Percentiles rank a stretch among this genome's conserved stretches.
Evolutionary conservation across 108 stramenopile species (phyloP).

Genomic region (Nitzschia putrida): DNA sequence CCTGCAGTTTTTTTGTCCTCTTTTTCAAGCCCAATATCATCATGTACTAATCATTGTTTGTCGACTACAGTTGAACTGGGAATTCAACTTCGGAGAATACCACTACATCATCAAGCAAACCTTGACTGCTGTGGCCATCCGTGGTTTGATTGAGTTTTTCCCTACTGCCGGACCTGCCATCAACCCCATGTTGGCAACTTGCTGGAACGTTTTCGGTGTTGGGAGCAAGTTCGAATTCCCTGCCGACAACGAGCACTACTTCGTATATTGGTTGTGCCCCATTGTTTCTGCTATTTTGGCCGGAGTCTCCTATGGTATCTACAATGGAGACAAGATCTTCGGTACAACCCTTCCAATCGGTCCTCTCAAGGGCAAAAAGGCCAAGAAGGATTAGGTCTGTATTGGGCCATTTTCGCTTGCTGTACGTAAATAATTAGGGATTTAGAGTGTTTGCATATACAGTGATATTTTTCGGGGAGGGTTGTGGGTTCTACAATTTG

Average conservation of each 20-base stretch:
- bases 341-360: conserved; percentile 69
- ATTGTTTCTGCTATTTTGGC: conserved; percentile 68
- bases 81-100: conserved; percentile 80
- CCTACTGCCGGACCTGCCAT: conserved; percentile 86
- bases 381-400: conserved; percentile 24
- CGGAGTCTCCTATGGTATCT: conserved; percentile 63
- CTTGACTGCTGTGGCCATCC: conserved; percentile 82
- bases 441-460: not conserved
- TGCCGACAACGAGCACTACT: conserved; percentile 64
- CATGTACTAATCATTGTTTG: not conserved
- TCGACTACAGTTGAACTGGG: conserved; percentile 64
- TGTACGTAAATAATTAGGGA: not conserved
- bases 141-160: conserved; percentile 82
- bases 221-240: conserved; percentile 61
- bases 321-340: conserved; percentile 75
- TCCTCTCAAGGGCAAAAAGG: conserved; percentile 54
- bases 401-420: not conserved
- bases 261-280: conserved; percentile 85
- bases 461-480: not conserved
- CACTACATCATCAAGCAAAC: conserved; percentile 88
- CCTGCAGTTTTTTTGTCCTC: not conserved
- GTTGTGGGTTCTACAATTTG: not conserved
- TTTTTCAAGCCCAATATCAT: not conserved
- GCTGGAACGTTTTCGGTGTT: conserved; percentile 71
- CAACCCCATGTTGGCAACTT: conserved; percentile 89